These are phyloP conservation scores for Hericium rajendrae DNA, from an alignment of 768 basidiomycete genomes.

Conservation along the genomic window DNA sequence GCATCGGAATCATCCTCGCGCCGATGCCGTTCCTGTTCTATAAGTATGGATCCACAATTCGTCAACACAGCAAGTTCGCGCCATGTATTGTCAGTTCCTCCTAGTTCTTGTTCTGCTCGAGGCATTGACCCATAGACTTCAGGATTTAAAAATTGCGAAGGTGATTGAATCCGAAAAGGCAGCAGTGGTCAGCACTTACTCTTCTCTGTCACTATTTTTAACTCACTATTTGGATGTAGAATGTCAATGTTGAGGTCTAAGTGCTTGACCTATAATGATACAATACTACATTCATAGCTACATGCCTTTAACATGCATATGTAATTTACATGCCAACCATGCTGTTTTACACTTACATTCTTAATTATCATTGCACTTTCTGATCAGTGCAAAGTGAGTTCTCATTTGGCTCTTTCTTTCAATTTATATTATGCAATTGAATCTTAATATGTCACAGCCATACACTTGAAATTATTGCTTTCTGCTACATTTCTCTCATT, in stretches of 20 bases:
- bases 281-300: too few species aligned
- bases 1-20: neutral
- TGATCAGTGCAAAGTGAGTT: too few species aligned
- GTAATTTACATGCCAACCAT: too few species aligned
- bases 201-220: too few species aligned
- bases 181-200: too few species aligned
- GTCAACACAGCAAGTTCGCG: slow-evolving; percentile 2
- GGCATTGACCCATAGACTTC: neutral
- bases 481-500: too few species aligned
- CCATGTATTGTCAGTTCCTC: slow-evolving; percentile 2
- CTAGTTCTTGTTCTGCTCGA: neutral
- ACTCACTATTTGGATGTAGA: neutral
- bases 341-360: neutral
- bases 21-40: slow-evolving; percentile 6
- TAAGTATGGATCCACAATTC: slow-evolving; percentile 4
- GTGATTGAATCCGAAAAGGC: neutral
- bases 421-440: too few species aligned
- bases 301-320: too few species aligned
- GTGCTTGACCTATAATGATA: too few species aligned
- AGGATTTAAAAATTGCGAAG: slow-evolving; percentile 4
- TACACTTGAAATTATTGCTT: too few species aligned
- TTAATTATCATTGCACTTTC: neutral
- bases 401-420: too few species aligned
- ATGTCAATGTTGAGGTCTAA: neutral
- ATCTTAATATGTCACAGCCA: too few species aligned